Evolutionary conservation across 2,329 filamentous ascomycete genomes (phyloP), one percentile per base, ranked within the genome.

Genomic region (Dendryphion nanum): DNA sequence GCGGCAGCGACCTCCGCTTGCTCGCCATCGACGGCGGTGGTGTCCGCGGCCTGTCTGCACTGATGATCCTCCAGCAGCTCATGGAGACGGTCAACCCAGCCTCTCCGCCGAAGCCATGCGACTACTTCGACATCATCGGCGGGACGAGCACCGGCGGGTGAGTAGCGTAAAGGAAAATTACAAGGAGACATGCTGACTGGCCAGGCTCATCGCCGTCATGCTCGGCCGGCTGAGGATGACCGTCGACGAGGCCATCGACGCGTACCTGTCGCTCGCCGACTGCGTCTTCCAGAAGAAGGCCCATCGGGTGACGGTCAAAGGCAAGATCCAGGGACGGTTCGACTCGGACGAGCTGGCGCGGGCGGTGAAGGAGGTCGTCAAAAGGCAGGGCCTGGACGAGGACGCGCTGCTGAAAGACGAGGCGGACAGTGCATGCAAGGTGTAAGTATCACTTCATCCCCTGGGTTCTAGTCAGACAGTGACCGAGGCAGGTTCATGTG

Each of bases 101-200:
- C 5, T 18, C 35, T 10, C 18, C 34, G n/a, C 37, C 41, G 16
- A 46, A 47, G 33, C 50, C 50, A 10, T 53, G 48, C 34, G 47
- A 54, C 5, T 47, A 44, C 33, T 52, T 52, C 28, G 49, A 53
- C 36, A 43, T 52, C 31, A 53, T 53, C 19, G 41, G 48, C 4
- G 50, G 48, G 4, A 53, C 48, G 4, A 44, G 35, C 40, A 53
- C 48, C 8, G 44, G 48, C 18, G 48, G 47, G 48, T 45, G 8
- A 21, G 41, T 39, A 28, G n/a, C n/a, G n/a, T n/a, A n/a, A n/a
- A n/a, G n/a, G n/a, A n/a, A n/a, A n/a, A n/a, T n/a, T n/a, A n/a
- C n/a, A n/a, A n/a, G n/a, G n/a, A n/a, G 4, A 30, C 26, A 30
- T 14, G 4, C 13, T 18, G 32, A 18, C n/a, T n/a, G n/a, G n/a